Conservation (phyloP, 202 grass and related monocot genomes). For the Hordeum pubiflorum region DNA sequence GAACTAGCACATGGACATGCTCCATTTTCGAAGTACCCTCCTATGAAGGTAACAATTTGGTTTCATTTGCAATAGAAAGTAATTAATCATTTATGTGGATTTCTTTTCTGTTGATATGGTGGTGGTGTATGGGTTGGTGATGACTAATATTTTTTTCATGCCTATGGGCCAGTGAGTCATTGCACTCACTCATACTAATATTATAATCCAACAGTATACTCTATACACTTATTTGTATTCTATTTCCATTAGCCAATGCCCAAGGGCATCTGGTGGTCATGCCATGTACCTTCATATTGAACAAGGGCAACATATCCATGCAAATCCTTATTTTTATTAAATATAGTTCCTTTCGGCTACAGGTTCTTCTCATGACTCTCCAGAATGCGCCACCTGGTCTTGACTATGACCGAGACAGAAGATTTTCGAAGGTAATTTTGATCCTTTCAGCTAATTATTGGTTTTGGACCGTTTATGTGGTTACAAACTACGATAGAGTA, state of each 20-base stretch:
- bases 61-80: neutral
- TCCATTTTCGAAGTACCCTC: conserved; percentile 90
- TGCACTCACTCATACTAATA: neutral
- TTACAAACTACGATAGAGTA: neutral
- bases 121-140: neutral
- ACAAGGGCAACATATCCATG: neutral
- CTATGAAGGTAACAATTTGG: conserved; percentile 69
- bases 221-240: neutral
- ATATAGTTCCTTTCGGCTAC: conserved; percentile 11
- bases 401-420: conserved; percentile 96
- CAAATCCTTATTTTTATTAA: neutral
- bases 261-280: neutral
- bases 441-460: conserved; percentile 50
- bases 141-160: conserved; percentile 1
- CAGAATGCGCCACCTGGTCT: conserved; percentile 98
- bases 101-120: neutral
- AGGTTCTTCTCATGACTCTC: conserved; percentile 99
- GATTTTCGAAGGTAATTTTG: conserved; percentile 90
- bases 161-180: neutral
- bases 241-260: neutral
- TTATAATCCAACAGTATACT: neutral
- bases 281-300: neutral
- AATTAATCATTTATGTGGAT: neutral
- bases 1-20: conserved; percentile 93
- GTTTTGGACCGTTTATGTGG: conserved; percentile 12